Evolutionary conservation across 2,329 filamentous ascomycete species (phyloP), one percentile per base, ranked within the genome.

Genomic region (Lecanosticta acicola): DNA sequence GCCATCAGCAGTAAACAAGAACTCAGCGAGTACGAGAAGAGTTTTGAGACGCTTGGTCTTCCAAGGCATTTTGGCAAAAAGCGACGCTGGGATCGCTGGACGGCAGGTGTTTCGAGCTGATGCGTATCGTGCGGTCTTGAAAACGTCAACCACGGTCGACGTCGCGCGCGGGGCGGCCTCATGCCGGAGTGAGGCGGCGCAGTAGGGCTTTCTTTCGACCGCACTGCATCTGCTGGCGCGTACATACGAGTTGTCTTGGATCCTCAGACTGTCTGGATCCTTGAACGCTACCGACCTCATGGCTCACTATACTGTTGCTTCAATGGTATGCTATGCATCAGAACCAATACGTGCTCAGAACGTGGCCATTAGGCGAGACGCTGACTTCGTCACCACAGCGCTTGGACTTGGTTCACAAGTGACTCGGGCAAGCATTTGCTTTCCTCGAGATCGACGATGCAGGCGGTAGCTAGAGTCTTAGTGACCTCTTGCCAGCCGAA

Each of bases 31-130:
- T 58, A 50, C 34, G 57, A 58, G 39, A 45, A 51, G 45, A 48
- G 50, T 29, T 54, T 54, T 40, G 53, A 52, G 46, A 32, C 48
- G 21, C 42, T 55, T 32, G 57, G 57, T 1, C 43, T 58, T 33
- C 56, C 57, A 3, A 46, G 55, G 17, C 57, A 59, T 40, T 58
- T 60, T 49, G 57, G 57, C n/a, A 49, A 38, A 43, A 55, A 53
- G 49, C 41, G 39, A 45, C 45, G 43, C 39, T 33, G 40, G 37
- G 47, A 54, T 44, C 49, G 46, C 41, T 54, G 46, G 48, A 37
- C 19, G 35, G 35, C 35, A 11, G 35, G 35, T 4, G 19, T n/a
- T 11, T 16, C 35, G n/a, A 37, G 9, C 16, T 37, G 13, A 13
- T n/a, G n/a, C n/a, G n/a, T n/a, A n/a, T n/a, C n/a, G n/a, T n/a